Evolutionary conservation across 192 early-diverging fungal genomes (phyloP).

Genomic region (Backusella mclennaniae): DNA sequence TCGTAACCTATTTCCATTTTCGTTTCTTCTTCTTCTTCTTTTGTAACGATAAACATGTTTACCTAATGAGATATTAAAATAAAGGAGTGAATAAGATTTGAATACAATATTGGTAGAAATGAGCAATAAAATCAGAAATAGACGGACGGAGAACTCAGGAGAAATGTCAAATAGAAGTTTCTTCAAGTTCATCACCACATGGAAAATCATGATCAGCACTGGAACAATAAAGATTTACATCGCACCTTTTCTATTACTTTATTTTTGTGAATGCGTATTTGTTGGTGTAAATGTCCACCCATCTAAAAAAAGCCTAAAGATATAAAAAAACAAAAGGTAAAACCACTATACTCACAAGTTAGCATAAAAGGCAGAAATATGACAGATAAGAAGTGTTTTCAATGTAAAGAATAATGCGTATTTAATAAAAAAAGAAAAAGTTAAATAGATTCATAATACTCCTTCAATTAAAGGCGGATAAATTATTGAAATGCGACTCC

Average conservation of each 20-base stretch:
- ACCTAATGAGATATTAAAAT: background rate
- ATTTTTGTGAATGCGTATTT: background rate
- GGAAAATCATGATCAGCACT: background rate
- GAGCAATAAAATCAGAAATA: background rate
- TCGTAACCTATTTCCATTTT: background rate
- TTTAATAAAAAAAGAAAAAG: background rate
- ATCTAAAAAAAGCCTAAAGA: background rate
- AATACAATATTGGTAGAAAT: conserved; percentile 1
- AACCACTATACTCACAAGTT: background rate
- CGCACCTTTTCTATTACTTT: background rate
- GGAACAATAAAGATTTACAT: background rate
- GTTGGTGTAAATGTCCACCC: background rate
- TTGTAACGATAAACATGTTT: conserved; percentile 9
- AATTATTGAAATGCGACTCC: background rate
- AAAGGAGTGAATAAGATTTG: background rate
- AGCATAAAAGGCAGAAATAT: background rate
- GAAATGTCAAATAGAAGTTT: conserved; percentile 4
- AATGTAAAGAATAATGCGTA: background rate
- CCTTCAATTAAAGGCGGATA: background rate
- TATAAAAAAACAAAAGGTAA: background rate
- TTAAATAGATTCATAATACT: background rate
- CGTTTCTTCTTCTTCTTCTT: background rate
- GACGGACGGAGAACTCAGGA: background rate
- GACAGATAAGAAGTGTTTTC: background rate
- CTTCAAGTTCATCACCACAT: conserved; percentile 5